Conservation (phyloP, 495 filamentous ascomycete species). For the Daldinia childiae region DNA sequence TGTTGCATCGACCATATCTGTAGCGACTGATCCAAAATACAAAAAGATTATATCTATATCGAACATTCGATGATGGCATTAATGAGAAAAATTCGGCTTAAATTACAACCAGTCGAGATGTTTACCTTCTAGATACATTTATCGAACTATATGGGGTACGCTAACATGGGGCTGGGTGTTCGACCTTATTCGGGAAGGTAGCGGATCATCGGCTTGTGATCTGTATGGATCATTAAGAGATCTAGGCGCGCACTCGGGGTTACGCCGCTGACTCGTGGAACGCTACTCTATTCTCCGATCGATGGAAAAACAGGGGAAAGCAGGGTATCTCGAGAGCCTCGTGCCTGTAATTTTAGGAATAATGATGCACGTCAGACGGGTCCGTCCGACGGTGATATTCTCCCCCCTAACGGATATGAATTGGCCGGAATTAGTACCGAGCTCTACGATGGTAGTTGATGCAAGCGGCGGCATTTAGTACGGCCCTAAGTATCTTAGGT, state of each 20-base stretch:
- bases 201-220: conserved; percentile 24
- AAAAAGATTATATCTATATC: not conserved
- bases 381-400: conserved; percentile 9
- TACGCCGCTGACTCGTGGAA: conserved; percentile 28
- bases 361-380: conserved; percentile 14
- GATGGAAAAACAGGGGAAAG: conserved; percentile 3
- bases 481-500: not conserved
- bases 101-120: not conserved
- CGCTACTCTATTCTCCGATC: conserved; percentile 38
- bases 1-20: not conserved
- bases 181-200: conserved; percentile 40
- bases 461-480: not conserved
- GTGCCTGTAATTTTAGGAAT: conserved; percentile 18
- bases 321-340: conserved; percentile 7
- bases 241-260: conserved; percentile 19
- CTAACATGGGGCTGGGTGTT: conserved; percentile 1
- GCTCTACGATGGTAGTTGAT: not conserved
- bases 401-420: conserved; percentile 2
- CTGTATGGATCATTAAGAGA: conserved; percentile 12
- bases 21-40: not conserved
- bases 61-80: conserved; percentile 6
- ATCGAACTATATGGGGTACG: conserved; percentile 4
- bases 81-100: not conserved
- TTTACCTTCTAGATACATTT: not conserved
- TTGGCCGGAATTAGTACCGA: conserved; percentile 3